Base-by-base conservation (phyloP, 208 protist species). In the Leishmania martiniquensis region DNA sequence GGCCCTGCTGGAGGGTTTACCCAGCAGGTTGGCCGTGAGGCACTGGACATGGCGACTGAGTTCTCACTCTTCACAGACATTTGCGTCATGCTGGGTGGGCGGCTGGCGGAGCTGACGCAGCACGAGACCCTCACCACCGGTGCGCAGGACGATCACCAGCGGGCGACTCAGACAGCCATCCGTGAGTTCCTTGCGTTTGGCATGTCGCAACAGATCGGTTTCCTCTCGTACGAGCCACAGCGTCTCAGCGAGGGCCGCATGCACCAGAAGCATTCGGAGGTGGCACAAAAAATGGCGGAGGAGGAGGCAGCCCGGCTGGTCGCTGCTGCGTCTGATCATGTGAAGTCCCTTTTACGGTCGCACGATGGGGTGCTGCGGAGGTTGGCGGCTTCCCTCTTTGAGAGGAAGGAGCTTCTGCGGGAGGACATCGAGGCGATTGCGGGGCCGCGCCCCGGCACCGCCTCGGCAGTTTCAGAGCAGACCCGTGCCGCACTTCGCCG, bases 41-140 rank as follows among this genome's bases (percentile, higher is more conserved):
- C 85, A 68, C 75, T 94, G 49, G 92, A 96, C 77, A 89, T 92
- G 85, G 77, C 86, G 20, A 96, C 96, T 44, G 90, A 99, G 87
- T 84, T 98, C 39, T 88, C 95, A 4, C 90, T 99, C n/a, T 92
- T 96, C 68, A 91, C 98, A 17, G 96, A 97, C 71, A 87, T 99
- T 49, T 96, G 90, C 85, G 92, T 97, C 15, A 90, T 96, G 86
- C 94, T 99, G 65, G 99, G 95, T 25, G 99, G 99, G n/a, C 92
- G 98, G 39, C 89, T 97, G 42, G 98, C 98, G 29, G 98, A 99
- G 93, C 89, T 98, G 81, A 89, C 97, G 37, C 91, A 96, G 72
- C 97, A 98, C 84, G 66, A 88, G 55, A 85, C 94, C 32, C 85
- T 99, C 49, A 99, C 98, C 44, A 98, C 91, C 2, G 96, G 93